Conservation (phyloP, 768 basidiomycete genomes). For the Hirschioporus abietinus region DNA sequence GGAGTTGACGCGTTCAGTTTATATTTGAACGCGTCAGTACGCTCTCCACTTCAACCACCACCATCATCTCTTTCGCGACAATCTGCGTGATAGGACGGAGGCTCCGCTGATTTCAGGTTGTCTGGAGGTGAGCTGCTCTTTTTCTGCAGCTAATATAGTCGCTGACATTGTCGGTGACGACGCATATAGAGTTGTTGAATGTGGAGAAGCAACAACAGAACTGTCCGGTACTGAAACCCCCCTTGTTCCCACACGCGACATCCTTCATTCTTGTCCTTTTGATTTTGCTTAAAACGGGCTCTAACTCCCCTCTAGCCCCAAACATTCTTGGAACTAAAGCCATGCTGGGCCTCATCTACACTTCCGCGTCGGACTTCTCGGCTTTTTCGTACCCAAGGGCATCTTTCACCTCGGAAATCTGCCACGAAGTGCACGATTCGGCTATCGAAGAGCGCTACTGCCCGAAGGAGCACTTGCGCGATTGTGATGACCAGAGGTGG, state of each 20-base stretch:
- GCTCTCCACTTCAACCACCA: neutral
- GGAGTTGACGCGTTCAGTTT: neutral
- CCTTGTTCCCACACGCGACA: neutral
- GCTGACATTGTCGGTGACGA: neutral
- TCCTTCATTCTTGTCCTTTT: neutral
- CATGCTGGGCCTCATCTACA: neutral
- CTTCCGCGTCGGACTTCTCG: neutral
- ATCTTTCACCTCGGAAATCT: neutral
- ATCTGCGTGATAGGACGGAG: neutral
- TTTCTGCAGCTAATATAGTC: neutral
- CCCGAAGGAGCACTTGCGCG: neutral
- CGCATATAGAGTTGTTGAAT: neutral
- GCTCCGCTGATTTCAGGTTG: neutral
- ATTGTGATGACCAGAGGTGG: neutral
- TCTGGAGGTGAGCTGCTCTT: neutral
- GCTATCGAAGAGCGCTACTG: slow-evolving; percentile 5
- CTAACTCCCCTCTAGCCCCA: neutral
- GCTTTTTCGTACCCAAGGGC: neutral
- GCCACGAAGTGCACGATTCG: neutral
- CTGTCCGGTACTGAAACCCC: neutral
- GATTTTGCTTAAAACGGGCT: neutral
- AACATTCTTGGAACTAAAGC: neutral
- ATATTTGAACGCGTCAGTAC: neutral
- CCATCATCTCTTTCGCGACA: neutral
- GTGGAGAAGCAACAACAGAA: neutral